phyloP scores from a whole-genome alignment of 768 basidiomycete species.

The Paxillus involutus region DNA sequence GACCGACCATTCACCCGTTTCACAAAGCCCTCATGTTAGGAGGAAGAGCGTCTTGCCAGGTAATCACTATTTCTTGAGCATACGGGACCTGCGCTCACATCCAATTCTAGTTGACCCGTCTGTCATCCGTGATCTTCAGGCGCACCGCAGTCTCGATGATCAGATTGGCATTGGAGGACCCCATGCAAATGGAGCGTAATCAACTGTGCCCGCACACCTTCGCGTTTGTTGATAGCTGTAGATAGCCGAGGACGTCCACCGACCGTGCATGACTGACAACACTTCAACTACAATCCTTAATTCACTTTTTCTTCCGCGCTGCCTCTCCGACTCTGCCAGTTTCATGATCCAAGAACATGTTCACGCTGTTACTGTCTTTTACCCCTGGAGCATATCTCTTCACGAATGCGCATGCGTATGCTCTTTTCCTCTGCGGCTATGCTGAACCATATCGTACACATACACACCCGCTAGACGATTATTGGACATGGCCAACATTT shows the following conservation, averaged over 20 bases:
- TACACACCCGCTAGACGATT: conserved; percentile 27
- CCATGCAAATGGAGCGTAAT: conserved; percentile 30
- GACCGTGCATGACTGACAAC: conserved; percentile 23
- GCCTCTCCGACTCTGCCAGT: conserved; percentile 7
- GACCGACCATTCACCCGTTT: conserved; percentile 56
- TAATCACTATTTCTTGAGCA: conserved; percentile 30
- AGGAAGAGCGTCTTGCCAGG: conserved; percentile 95
- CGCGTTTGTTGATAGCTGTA: conserved; percentile 18
- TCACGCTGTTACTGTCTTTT: conserved; percentile 11
- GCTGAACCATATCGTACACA: conserved; percentile 21
- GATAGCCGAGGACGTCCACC: conserved; percentile 16
- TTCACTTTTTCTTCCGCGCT: conserved; percentile 17
- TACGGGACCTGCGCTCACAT: conserved; percentile 12
- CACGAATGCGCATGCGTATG: conserved; percentile 27
- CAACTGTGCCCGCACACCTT: conserved; percentile 12
- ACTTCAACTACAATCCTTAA: conserved; percentile 16
- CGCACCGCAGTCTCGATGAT: conserved; percentile 81
- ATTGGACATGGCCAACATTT: conserved; percentile 12
- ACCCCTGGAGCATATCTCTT: conserved; percentile 25
- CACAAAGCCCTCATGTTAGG: conserved; percentile 78
- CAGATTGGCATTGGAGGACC: conserved; percentile 28
- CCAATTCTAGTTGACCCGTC: conserved; percentile 72
- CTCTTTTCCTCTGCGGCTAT: conserved; percentile 13
- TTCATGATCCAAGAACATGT: conserved; percentile 15
- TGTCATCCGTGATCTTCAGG: conserved; percentile 85